Evolutionary conservation across 208 protist species (phyloP), one percentile per base, ranked within the genome.

Genomic region (Leishmania amazonensis): DNA sequence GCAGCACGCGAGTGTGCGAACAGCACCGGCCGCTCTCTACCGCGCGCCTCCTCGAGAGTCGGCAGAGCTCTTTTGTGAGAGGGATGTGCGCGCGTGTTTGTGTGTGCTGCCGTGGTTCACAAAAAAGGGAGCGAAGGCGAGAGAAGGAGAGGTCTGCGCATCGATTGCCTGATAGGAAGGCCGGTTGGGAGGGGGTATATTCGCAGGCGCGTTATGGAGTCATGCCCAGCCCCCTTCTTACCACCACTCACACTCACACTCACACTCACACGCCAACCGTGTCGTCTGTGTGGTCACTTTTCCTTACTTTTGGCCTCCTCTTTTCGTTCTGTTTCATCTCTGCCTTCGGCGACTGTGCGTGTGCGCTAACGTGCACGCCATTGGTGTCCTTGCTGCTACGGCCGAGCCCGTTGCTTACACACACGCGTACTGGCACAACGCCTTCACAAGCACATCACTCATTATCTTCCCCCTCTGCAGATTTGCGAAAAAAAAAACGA

Each of bases 221-320:
- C 45, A 15, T 13, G 70, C 24, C n/a, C 45, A 74, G 40, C 38
- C 11, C 45, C 40, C 5, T 6, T 49, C 70, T 31, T 53, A 17
- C 40, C 21, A 28, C 24, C 5, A 13, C 42, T 51, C 67, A 49
- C 65, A 38, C 54, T 35, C 67, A 49, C 65, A 38, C 54, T 35
- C 70, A 84, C 71, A 5, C 58, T 60, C 76, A 76, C 62, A 85
- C 68, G n/a, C 51, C 13, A 57, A 42, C 79, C n/a, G 45, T 40
- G 8, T 51, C 73, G n/a, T 54, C 24, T 60, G n/a, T 47, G 45
- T 21, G 38, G 47, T 49, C 73, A 40, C 73, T 67, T 38, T 38
- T 24, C 62, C 13, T 67, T 67, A 67, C 31, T 31, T 67, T 5
- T n/a, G 71, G 40, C 24, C n/a, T 54, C 71, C 45, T 74, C 45